These are phyloP conservation scores for Sarocladium kiliense DNA, from an alignment of 2,329 filamentous ascomycete genomes.

Conservation along the genomic window DNA sequence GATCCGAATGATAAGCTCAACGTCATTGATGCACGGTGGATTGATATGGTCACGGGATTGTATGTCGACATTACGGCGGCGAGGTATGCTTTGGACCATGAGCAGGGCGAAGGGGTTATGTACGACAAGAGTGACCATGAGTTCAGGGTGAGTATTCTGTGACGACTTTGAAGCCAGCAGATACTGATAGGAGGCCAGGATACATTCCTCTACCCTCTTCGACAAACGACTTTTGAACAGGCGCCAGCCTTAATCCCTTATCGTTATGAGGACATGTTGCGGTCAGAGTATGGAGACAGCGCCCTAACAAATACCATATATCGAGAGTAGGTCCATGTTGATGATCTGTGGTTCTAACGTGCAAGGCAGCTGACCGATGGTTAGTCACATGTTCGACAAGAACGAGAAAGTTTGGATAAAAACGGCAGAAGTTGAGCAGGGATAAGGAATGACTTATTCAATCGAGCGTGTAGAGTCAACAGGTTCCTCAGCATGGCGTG, in stretches of 20 bases:
- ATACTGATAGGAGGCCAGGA: constrained; percentile 27
- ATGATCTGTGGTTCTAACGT: too few species aligned
- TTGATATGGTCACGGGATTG: constrained; percentile 39
- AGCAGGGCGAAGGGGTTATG: constrained; percentile 38
- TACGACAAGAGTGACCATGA: constrained; percentile 47
- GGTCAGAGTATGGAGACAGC: constrained; percentile 50
- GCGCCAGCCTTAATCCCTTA: constrained; percentile 62
- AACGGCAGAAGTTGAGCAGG: background rate
- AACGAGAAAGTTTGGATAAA: constrained; percentile 15
- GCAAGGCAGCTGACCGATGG: constrained; percentile 15
- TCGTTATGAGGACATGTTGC: constrained; percentile 52
- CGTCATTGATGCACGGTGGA: constrained; percentile 44
- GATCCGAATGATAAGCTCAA: constrained; percentile 33
- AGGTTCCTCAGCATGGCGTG: too few species aligned
- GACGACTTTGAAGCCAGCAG: background rate
- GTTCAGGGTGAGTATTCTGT: constrained; percentile 31
- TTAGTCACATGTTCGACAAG: constrained; percentile 37
- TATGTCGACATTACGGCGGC: constrained; percentile 48
- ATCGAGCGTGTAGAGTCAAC: too few species aligned
- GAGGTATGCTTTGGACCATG: constrained; percentile 41
- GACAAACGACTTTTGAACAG: constrained; percentile 65
- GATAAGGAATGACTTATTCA: too few species aligned
- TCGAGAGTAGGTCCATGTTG: too few species aligned
- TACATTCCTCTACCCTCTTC: constrained; percentile 61
- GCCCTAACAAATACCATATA: constrained; percentile 47